A percentile compares a stretch with the other conserved stretches of the same genome.
phyloP scores from a whole-genome alignment of 2,329 filamentous ascomycete genomes.

The Pseudocercospora cruenta region DNA sequence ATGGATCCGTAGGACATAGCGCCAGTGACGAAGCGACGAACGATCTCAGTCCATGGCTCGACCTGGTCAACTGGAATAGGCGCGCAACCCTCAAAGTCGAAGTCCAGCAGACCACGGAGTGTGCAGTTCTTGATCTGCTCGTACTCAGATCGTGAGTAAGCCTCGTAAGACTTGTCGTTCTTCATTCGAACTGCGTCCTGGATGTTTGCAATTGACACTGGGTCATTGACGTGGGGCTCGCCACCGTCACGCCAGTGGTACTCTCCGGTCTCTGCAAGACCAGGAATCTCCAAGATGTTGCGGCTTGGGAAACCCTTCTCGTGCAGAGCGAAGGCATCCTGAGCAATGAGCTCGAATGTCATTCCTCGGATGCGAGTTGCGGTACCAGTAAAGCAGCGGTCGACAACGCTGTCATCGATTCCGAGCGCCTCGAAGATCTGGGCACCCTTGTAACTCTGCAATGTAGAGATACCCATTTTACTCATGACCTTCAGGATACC shows the following conservation, averaged over 20 bases:
- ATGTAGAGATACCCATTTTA: constrained; percentile 98
- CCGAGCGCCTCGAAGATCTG: constrained; percentile 97
- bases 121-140: constrained; percentile 98
- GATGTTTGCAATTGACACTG: constrained; percentile 91
- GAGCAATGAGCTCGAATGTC: constrained; percentile 89
- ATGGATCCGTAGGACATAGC: constrained; percentile 99
- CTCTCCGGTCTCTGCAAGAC: constrained; percentile 88
- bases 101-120: constrained; percentile 89
- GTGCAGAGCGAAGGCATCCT: constrained; percentile 93
- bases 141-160: constrained; percentile 89
- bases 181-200: constrained; percentile 95
- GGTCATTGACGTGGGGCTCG: constrained; percentile 93
- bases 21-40: constrained; percentile 92
- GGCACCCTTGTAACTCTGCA: constrained; percentile 95
- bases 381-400: constrained; percentile 92
- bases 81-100: constrained; percentile 85
- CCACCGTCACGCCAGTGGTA: constrained; percentile 98
- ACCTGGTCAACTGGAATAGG: constrained; percentile 95
- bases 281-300: constrained; percentile 73
- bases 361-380: constrained; percentile 92
- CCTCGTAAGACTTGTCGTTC: constrained; percentile 98
- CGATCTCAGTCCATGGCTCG: constrained; percentile 97
- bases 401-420: constrained; percentile 87
- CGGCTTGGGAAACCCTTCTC: constrained; percentile 88
- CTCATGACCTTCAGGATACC: constrained; percentile 99